Percentiles rank a stretch among this genome's conserved stretches.
Evolutionary conservation across 352 stramenopile species (phyloP).

Genomic region (Phytophthora tentaculata): DNA sequence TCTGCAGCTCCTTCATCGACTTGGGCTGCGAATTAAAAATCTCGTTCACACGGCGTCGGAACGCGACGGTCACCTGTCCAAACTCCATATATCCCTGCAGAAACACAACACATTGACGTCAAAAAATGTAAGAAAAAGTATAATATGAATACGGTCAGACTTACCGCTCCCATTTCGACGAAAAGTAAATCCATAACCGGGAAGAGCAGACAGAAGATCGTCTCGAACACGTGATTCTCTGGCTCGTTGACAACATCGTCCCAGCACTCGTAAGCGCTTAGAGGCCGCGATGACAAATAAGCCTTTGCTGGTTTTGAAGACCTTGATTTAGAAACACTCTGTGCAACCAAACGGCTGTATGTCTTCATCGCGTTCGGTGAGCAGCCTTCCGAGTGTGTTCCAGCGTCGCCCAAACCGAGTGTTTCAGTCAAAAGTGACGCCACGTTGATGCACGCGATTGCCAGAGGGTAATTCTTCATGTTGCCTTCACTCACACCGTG

Average conservation of each 20-base stretch:
- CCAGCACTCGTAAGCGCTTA: conserved; percentile 67
- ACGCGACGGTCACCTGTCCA: conserved; percentile 77
- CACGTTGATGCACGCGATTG: conserved; percentile 89
- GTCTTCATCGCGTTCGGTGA: conserved; percentile 77
- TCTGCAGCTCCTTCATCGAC: conserved; percentile 65
- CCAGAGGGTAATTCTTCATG: conserved; percentile 91
- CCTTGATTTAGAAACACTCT: conserved; percentile 41
- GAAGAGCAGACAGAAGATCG: conserved; percentile 85
- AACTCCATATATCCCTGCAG: conserved; percentile 90
- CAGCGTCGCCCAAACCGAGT: conserved; percentile 79
- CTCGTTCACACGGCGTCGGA: conserved; percentile 64
- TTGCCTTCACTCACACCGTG: conserved; percentile 87
- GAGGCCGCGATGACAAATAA: conserved; percentile 38
- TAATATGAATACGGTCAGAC: conserved; percentile 16
- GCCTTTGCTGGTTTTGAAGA: conserved; percentile 30
- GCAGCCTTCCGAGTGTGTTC: conserved; percentile 76
- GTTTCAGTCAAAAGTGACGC: conserved; percentile 74
- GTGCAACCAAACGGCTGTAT: conserved; percentile 73
- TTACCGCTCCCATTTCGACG: conserved; percentile 87
- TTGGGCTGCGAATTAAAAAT: conserved; percentile 78
- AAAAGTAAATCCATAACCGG: conserved; percentile 84
- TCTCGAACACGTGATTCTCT: conserved; percentile 87
- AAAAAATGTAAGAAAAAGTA: neutral
- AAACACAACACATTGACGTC: conserved; percentile 14
- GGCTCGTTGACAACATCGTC: conserved; percentile 74